phyloP scores from a whole-genome alignment of 495 filamentous ascomycete species.

The Talaromyces proteolyticus region DNA sequence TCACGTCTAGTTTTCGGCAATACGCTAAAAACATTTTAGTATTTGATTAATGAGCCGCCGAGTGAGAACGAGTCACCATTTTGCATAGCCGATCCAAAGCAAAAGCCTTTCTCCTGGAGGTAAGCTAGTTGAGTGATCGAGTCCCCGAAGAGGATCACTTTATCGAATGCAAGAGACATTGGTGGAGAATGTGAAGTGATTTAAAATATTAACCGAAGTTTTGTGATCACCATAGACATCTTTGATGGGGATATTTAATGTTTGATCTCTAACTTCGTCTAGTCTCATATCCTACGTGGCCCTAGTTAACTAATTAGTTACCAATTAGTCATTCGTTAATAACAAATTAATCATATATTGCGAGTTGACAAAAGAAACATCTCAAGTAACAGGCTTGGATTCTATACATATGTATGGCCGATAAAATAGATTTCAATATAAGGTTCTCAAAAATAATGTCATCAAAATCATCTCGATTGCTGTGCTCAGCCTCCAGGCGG shows the following conservation, averaged over 20 bases:
- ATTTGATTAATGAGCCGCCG: not conserved
- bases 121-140: slow-evolving; percentile 64
- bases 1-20: slow-evolving; percentile 56
- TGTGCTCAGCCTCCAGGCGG: not conserved
- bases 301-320: too few species aligned
- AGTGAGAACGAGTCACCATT: slow-evolving; percentile 43
- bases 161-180: slow-evolving; percentile 35
- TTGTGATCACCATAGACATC: too few species aligned
- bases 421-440: not conserved
- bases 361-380: too few species aligned
- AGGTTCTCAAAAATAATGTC: not conserved
- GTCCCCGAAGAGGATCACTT: slow-evolving; percentile 77
- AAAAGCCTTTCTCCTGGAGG: slow-evolving; percentile 55
- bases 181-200: too few species aligned
- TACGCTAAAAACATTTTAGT: slow-evolving; percentile 39
- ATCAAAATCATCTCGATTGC: not conserved
- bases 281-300: too few species aligned
- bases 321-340: too few species aligned
- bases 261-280: too few species aligned
- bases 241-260: too few species aligned
- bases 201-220: too few species aligned
- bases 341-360: too few species aligned
- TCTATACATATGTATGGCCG: too few species aligned
- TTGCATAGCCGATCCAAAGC: slow-evolving; percentile 66
- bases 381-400: too few species aligned